Evolutionary conservation across 129 eudicot species (phyloP).

Genomic region (Tagetes patula): DNA sequence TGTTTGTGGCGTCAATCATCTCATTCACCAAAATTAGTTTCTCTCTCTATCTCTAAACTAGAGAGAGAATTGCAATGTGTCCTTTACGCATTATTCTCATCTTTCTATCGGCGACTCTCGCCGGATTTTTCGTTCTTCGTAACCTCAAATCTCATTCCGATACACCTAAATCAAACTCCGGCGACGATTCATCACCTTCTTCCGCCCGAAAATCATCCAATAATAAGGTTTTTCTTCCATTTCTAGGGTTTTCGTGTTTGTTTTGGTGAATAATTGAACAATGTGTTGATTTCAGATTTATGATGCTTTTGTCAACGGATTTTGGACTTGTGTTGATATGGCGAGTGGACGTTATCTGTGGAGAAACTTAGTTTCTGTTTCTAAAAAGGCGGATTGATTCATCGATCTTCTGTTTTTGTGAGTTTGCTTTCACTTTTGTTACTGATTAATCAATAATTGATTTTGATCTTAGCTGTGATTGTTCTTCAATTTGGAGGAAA

Average conservation of each 20-base stretch:
- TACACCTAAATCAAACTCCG: conserved; percentile 17
- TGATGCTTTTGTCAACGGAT: conserved; percentile 44
- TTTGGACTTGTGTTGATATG: conserved; percentile 82
- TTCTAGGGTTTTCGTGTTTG: conserved; percentile 18
- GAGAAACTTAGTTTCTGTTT: conserved; percentile 53
- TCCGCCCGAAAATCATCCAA: conserved; percentile 26
- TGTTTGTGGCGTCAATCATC: conserved; percentile 24
- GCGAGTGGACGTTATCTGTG: conserved; percentile 80
- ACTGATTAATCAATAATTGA: not conserved
- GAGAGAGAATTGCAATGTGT: conserved; percentile 43
- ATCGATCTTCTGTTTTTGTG: conserved; percentile 18
- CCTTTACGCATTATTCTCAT: conserved; percentile 67
- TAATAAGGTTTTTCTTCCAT: conserved; percentile 22
- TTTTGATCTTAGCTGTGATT: not conserved
- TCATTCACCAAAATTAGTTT: conserved; percentile 17
- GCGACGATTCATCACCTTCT: conserved; percentile 21
- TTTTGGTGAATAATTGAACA: not conserved
- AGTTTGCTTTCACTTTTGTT: not conserved
- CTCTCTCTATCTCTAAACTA: conserved; percentile 34
- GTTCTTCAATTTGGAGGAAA: not conserved
- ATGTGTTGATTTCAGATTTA: conserved; percentile 33
- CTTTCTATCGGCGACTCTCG: conserved; percentile 69
- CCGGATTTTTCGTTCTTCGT: conserved; percentile 60
- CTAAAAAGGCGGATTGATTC: conserved; percentile 32
- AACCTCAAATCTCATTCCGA: conserved; percentile 56